Conservation (phyloP, 2,329 filamentous ascomycete genomes). For the Lanzia echinophila region DNA sequence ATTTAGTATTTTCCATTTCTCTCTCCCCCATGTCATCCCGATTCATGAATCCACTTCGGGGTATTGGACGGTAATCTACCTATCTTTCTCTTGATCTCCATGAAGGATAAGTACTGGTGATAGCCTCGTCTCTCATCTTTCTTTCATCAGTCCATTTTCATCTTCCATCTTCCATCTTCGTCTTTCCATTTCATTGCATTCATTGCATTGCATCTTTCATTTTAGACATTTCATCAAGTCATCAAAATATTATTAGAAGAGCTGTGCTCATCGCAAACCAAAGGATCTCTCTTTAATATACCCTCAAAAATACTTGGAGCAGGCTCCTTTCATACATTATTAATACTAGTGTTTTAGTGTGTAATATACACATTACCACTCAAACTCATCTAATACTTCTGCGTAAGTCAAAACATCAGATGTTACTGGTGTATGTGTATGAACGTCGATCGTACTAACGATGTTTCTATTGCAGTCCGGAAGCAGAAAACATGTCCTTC, state of each 20-base stretch:
- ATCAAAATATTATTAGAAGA: conserved; percentile 24
- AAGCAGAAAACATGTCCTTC: conserved; percentile 52
- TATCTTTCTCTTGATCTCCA: conserved; percentile 7
- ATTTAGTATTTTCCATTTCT: conserved; percentile 11
- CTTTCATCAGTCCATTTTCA: conserved; percentile 18
- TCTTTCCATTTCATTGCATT: conserved; percentile 14
- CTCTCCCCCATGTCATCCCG: neutral
- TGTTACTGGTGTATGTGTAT: neutral
- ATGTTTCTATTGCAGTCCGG: conserved; percentile 41
- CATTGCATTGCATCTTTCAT: conserved; percentile 25
- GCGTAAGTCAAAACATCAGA: conserved; percentile 18
- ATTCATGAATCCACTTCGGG: neutral
- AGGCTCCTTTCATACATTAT: conserved; percentile 25
- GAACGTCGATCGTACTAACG: conserved; percentile 6
- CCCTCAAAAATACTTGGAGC: conserved; percentile 23
- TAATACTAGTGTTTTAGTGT: conserved; percentile 23
- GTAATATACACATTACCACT: conserved; percentile 15
- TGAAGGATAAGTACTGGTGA: conserved; percentile 27
- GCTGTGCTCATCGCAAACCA: conserved; percentile 22
- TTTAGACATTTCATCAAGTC: conserved; percentile 17
- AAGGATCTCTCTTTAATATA: conserved; percentile 26
- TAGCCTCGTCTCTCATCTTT: neutral
- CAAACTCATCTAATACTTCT: conserved; percentile 10
- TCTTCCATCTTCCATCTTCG: conserved; percentile 25
- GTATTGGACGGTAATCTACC: conserved; percentile 8